Evolutionary conservation across 2,329 filamentous ascomycete species (phyloP).

Genomic region (Sporothrix pseudoabietina): DNA sequence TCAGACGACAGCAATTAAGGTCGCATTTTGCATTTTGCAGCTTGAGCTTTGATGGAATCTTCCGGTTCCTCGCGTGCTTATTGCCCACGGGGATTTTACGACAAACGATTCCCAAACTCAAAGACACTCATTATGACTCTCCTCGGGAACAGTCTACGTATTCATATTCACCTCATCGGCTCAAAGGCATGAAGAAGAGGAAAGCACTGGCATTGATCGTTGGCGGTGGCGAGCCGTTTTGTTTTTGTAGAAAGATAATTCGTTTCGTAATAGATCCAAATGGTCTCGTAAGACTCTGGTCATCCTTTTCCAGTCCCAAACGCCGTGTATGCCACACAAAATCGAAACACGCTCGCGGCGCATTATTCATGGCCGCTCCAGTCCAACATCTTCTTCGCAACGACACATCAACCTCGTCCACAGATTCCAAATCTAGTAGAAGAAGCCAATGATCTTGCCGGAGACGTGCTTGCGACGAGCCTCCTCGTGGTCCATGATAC

Average conservation of each 20-base stretch:
- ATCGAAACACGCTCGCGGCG: conserved; percentile 22
- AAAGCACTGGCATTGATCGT: conserved; percentile 27
- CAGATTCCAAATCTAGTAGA: conserved; percentile 68
- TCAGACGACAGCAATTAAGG: neutral
- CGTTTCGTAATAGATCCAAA: conserved; percentile 22
- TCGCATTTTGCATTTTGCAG: conserved; percentile 6
- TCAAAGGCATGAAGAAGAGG: conserved; percentile 1
- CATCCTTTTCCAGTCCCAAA: conserved; percentile 33
- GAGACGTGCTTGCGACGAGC: conserved; percentile 96
- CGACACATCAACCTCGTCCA: neutral
- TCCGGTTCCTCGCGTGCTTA: neutral
- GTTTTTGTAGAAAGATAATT: conserved; percentile 19
- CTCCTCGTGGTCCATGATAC: conserved; percentile 99
- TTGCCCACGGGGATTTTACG: neutral
- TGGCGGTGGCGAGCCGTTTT: conserved; percentile 9
- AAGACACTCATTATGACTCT: no score
- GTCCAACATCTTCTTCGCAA: conserved; percentile 14
- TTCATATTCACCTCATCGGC: neutral
- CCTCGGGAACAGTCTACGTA: neutral
- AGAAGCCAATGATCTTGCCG: conserved; percentile 99
- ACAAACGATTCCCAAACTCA: no score
- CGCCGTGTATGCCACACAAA: conserved; percentile 37
- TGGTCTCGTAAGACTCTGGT: conserved; percentile 26
- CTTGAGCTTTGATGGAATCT: neutral
- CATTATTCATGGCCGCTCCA: neutral